Evolutionary conservation across 2,329 filamentous ascomycete genomes (phyloP).

Genomic region (Anthostomella pinea): DNA sequence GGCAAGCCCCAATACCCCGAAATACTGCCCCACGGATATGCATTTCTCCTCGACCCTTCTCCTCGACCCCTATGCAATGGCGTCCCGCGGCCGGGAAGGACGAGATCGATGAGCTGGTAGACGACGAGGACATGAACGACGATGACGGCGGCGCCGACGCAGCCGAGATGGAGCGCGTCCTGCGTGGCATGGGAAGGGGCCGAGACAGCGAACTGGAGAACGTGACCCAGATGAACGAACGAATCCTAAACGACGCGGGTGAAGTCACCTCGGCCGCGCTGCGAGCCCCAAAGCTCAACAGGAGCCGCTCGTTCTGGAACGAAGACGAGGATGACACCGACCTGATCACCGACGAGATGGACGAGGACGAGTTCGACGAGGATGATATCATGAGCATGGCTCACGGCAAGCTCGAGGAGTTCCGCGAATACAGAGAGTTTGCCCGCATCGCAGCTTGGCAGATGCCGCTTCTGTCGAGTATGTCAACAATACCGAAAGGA

Average conservation of each 20-base stretch:
- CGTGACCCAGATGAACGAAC: constrained; percentile 13
- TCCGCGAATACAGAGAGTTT: constrained; percentile 86
- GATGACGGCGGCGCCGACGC: not conserved
- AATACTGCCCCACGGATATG: constrained; percentile 18
- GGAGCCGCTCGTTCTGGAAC: constrained; percentile 24
- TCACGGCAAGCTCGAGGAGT: constrained; percentile 83
- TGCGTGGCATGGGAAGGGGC: not conserved
- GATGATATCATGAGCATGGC: constrained; percentile 82
- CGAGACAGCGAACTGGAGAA: constrained; percentile 5
- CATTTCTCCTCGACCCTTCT: constrained; percentile 27
- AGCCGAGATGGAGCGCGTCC: not conserved
- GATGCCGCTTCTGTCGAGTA: constrained; percentile 86
- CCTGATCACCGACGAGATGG: constrained; percentile 23
- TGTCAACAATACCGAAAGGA: too few relatives aligned
- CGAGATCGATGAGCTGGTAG: constrained; percentile 9
- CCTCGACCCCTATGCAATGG: constrained; percentile 24
- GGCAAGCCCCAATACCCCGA: constrained; percentile 20
- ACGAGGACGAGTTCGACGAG: constrained; percentile 62
- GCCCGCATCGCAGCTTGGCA: constrained; percentile 89
- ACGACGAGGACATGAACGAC: not conserved
- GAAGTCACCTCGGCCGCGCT: constrained; percentile 2
- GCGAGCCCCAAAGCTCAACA: constrained; percentile 1
- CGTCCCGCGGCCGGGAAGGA: constrained; percentile 18
- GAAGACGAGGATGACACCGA: constrained; percentile 29
- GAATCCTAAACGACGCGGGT: constrained; percentile 4